phyloP scores from a whole-genome alignment of 2,329 filamentous ascomycete species.

The Talaromyces funiculosus region DNA sequence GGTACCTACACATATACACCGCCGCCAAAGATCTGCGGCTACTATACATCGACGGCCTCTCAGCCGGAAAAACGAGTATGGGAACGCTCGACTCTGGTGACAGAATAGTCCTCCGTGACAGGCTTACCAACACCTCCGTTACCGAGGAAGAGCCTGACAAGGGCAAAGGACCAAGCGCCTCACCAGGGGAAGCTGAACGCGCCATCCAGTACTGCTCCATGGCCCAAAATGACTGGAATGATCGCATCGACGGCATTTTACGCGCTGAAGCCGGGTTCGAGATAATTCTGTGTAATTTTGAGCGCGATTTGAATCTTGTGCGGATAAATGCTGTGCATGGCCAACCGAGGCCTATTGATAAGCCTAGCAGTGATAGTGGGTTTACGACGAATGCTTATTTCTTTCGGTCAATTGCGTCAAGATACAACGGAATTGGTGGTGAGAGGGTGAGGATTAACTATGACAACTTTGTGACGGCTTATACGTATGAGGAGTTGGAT shows the following conservation, averaged over 20 bases:
- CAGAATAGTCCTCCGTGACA: slow-evolving; percentile 46
- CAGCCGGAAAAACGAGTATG: slow-evolving; percentile 58
- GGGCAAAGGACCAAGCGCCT: neutral
- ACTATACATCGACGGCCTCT: slow-evolving; percentile 66
- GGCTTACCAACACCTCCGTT: neutral
- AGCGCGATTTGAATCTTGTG: slow-evolving; percentile 32
- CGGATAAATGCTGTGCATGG: slow-evolving; percentile 24
- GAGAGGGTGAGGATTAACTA: slow-evolving; percentile 44
- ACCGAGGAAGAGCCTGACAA: neutral
- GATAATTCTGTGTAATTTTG: slow-evolving; percentile 39
- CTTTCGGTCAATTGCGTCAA: slow-evolving; percentile 24
- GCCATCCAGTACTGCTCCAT: slow-evolving; percentile 54
- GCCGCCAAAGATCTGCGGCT: slow-evolving; percentile 54
- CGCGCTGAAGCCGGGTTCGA: slow-evolving; percentile 4
- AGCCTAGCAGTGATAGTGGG: neutral
- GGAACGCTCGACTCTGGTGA: slow-evolving; percentile 67
- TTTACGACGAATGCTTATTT: neutral
- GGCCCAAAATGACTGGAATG: slow-evolving; percentile 45
- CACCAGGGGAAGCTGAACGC: slow-evolving; percentile 28
- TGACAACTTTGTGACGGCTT: slow-evolving; percentile 46
- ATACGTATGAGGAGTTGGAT: slow-evolving; percentile 35
- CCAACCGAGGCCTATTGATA: neutral
- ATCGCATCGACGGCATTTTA: slow-evolving; percentile 7
- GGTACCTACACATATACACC: slow-evolving; percentile 63
- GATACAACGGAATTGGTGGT: slow-evolving; percentile 31